Evolutionary conservation across 495 filamentous ascomycete species (phyloP).

Genomic region (Saxispiralis lemnorum): DNA sequence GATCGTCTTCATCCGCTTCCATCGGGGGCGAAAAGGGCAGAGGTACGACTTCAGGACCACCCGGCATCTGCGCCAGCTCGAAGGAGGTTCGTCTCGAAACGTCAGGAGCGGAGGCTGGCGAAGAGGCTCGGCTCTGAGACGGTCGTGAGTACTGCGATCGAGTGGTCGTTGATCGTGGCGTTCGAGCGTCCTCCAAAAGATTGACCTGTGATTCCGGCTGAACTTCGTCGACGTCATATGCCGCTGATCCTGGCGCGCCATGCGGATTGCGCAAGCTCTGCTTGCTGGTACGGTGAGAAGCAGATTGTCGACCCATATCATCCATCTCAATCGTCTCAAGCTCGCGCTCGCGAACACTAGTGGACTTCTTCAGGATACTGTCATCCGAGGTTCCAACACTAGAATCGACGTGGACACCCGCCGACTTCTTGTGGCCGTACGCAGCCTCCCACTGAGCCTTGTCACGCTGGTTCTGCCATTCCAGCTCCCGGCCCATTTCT

Average conservation of each 20-base stretch:
- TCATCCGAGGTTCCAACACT: slow-evolving; percentile 34
- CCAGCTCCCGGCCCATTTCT: slow-evolving; percentile 46
- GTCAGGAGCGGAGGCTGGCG: not conserved
- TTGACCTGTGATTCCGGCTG: slow-evolving; percentile 15
- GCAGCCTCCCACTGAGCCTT: slow-evolving; percentile 62
- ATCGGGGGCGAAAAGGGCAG: slow-evolving; percentile 9
- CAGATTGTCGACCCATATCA: slow-evolving; percentile 2
- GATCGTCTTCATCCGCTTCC: not conserved
- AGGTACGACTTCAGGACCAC: slow-evolving; percentile 28
- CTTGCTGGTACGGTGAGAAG: not conserved
- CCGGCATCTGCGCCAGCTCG: not conserved
- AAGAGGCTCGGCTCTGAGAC: not conserved
- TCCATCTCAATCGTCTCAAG: slow-evolving; percentile 13
- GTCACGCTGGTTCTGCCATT: slow-evolving; percentile 49
- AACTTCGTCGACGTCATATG: slow-evolving; percentile 13
- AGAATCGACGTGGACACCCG: slow-evolving; percentile 29
- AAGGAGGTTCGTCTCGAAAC: not conserved
- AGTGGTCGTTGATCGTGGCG: too few relatives aligned
- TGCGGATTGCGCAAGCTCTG: not conserved
- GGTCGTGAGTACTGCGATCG: too few relatives aligned
- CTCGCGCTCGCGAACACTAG: slow-evolving; percentile 22
- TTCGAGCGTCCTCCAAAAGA: not conserved
- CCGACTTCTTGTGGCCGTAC: slow-evolving; percentile 39
- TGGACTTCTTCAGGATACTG: slow-evolving; percentile 32
- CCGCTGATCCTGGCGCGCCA: not conserved